phyloP scores from a whole-genome alignment of 768 basidiomycete genomes.

The Lepiota brunneoincarnata region DNA sequence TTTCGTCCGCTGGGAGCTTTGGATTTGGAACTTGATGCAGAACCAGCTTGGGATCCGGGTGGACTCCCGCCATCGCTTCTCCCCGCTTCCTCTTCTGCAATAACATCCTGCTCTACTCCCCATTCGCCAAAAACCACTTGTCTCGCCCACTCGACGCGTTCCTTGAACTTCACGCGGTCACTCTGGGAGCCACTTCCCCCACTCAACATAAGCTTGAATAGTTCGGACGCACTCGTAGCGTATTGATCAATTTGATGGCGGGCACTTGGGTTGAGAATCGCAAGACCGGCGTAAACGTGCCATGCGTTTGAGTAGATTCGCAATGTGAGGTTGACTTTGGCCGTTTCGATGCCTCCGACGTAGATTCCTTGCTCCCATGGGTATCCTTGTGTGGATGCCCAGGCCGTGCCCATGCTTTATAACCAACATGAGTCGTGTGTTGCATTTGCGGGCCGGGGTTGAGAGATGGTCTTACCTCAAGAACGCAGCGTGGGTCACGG shows the following conservation, averaged over 20 bases:
- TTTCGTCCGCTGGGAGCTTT: slow-evolving; percentile 24
- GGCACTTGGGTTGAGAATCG: slow-evolving; percentile 93
- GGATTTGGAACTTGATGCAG: too few relatives aligned
- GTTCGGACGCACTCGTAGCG: slow-evolving; percentile 77
- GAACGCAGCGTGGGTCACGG: slow-evolving; percentile 97
- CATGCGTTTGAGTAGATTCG: slow-evolving; percentile 97
- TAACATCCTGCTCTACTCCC: slow-evolving; percentile 2
- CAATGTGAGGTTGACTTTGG: slow-evolving; percentile 94
- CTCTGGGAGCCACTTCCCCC: slow-evolving; percentile 37
- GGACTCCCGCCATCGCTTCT: too few relatives aligned
- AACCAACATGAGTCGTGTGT: not conserved
- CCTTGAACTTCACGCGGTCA: slow-evolving; percentile 49
- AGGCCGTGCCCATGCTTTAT: slow-evolving; percentile 82
- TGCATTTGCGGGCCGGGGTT: not conserved
- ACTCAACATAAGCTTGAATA: slow-evolving; percentile 94
- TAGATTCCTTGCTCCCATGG: slow-evolving; percentile 97
- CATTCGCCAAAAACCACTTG: slow-evolving; percentile 70
- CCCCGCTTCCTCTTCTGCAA: slow-evolving; percentile 1
- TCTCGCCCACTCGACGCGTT: slow-evolving; percentile 72
- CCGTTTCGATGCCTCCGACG: slow-evolving; percentile 95
- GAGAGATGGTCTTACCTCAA: slow-evolving; percentile 70
- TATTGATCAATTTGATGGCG: slow-evolving; percentile 88
- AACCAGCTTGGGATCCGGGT: too few relatives aligned
- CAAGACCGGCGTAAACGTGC: slow-evolving; percentile 99
- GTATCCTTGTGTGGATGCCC: slow-evolving; percentile 73